phyloP scores from a whole-genome alignment of 139 green algal genomes.

The Mychonastes homosphaera region DNA sequence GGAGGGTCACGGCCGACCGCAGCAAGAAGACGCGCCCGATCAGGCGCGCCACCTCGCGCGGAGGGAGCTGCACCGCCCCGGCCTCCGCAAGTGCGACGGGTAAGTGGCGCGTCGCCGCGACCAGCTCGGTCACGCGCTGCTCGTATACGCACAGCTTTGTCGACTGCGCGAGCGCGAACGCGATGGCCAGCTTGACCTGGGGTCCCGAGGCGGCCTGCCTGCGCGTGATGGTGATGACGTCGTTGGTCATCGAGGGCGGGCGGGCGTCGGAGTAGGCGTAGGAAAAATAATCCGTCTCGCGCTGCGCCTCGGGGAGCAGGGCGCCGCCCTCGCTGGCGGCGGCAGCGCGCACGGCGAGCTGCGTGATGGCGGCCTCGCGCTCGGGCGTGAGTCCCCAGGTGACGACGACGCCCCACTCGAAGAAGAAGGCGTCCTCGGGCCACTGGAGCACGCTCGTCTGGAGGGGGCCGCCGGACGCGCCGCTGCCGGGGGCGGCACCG shows the following conservation, averaged over 20 bases:
- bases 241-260: constrained; percentile 69
- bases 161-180: constrained; percentile 26
- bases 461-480: no score
- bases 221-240: constrained; percentile 68
- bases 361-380: constrained; percentile 7
- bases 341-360: constrained; percentile 9
- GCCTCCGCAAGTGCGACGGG: constrained; percentile 12
- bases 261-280: constrained; percentile 33
- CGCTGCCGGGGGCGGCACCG: no score
- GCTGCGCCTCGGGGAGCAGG: not conserved
- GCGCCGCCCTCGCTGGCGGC: not conserved
- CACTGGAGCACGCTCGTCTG: no score
- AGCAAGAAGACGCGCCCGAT: constrained; percentile 51
- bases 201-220: constrained; percentile 28
- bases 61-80: constrained; percentile 7
- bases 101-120: constrained; percentile 50
- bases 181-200: constrained; percentile 38
- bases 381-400: constrained; percentile 21
- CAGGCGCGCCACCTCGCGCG: constrained; percentile 57
- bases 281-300: constrained; percentile 1
- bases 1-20: no score
- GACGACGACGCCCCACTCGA: constrained; percentile 24
- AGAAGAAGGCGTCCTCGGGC: constrained; percentile 23
- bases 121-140: constrained; percentile 61
- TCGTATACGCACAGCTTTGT: constrained; percentile 80